A percentile compares a stretch with the other conserved stretches of the same genome.
phyloP scores from a whole-genome alignment of 768 basidiomycete genomes.

The Myochromella boudieri region DNA sequence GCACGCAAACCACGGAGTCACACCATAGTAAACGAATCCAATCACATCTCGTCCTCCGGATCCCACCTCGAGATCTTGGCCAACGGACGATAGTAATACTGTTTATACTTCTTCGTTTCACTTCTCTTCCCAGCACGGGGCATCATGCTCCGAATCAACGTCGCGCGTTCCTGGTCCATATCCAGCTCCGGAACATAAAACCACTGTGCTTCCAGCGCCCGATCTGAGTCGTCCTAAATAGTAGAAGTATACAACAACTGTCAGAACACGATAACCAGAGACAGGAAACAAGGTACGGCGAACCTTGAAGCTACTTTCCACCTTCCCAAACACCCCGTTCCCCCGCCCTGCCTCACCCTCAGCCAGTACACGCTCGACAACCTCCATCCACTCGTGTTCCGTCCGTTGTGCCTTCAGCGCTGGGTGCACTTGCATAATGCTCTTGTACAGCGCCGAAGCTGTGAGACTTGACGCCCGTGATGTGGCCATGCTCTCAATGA shows the following conservation, averaged over 20 bases:
- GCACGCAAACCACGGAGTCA: no score
- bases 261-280: not conserved
- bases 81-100: constrained; percentile 79
- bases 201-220: constrained; percentile 63
- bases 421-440: constrained; percentile 54
- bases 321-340: constrained; percentile 70
- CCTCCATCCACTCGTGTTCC: constrained; percentile 47
- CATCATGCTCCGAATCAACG: constrained; percentile 69
- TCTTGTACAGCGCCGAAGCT: constrained; percentile 49
- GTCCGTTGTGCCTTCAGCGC: constrained; percentile 39
- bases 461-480: constrained; percentile 70
- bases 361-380: constrained; percentile 52
- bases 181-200: constrained; percentile 77
- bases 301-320: constrained; percentile 64
- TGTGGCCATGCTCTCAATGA: constrained; percentile 70
- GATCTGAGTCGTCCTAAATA: constrained; percentile 46
- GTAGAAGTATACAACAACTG: not conserved
- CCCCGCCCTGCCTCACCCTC: constrained; percentile 38
- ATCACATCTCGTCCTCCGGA: constrained; percentile 59
- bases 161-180: constrained; percentile 68
- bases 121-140: constrained; percentile 70
- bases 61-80: constrained; percentile 76
- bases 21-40: no score
- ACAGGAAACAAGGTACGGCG: constrained; percentile 6
- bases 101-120: constrained; percentile 82